A percentile compares a stretch with the other conserved stretches of the same genome.
phyloP scores from a whole-genome alignment of 2,329 filamentous ascomycete species.

The Elsinoe batatas region DNA sequence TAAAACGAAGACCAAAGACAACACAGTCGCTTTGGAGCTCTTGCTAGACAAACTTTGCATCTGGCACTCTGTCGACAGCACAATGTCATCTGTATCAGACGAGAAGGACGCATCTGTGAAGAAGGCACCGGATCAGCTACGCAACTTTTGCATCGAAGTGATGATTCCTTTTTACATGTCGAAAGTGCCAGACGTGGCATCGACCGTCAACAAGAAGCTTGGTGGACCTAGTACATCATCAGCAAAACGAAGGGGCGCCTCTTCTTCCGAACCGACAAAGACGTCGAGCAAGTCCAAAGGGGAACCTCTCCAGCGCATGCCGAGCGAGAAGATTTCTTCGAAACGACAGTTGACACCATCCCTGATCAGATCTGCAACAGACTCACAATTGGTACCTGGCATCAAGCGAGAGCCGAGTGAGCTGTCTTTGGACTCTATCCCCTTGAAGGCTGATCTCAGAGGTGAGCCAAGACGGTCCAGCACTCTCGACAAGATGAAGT shows the following conservation, averaged over 20 bases:
- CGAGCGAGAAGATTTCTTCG: slow-evolving; percentile 43
- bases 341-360: slow-evolving; percentile 49
- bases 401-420: slow-evolving; percentile 64
- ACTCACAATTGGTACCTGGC: slow-evolving; percentile 46
- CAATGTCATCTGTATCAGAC: slow-evolving; percentile 35
- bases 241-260: slow-evolving; percentile 35
- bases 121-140: slow-evolving; percentile 49
- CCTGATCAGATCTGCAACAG: slow-evolving; percentile 59
- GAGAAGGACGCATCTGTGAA: slow-evolving; percentile 19
- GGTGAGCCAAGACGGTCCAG: slow-evolving; percentile 32
- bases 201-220: slow-evolving; percentile 62
- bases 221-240: slow-evolving; percentile 60
- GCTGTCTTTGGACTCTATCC: slow-evolving; percentile 40
- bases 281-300: slow-evolving; percentile 33
- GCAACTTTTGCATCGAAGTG: slow-evolving; percentile 70
- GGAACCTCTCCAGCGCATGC: slow-evolving; percentile 51
- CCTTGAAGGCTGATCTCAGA: slow-evolving; percentile 22
- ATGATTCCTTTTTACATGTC: slow-evolving; percentile 73
- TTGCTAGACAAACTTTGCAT: slow-evolving; percentile 72
- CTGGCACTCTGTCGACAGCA: slow-evolving; percentile 66
- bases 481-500: slow-evolving; percentile 19
- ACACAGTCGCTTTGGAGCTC: slow-evolving; percentile 58
- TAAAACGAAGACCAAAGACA: slow-evolving; percentile 55
- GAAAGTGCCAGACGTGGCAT: slow-evolving; percentile 61
- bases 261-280: slow-evolving; percentile 28